These are phyloP conservation scores for Yamadazyma pseudoaaseri DNA, from an alignment of 1,139 yeast genomes.

Conservation along the genomic window DNA sequence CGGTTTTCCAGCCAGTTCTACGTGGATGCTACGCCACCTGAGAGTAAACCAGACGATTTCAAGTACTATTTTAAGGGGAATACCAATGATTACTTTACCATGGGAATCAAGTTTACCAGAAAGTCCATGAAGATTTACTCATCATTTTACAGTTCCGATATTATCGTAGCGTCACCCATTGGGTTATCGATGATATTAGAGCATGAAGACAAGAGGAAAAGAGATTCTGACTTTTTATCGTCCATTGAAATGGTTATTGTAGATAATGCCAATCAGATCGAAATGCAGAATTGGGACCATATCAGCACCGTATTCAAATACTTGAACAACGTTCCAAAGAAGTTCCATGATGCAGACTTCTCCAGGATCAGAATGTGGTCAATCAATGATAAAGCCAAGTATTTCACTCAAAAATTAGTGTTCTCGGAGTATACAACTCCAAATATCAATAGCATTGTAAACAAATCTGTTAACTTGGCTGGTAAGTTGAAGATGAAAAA, in stretches of 20 bases:
- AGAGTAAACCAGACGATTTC: constrained; percentile 79
- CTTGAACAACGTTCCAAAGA: constrained; percentile 72
- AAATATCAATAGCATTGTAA: constrained; percentile 65
- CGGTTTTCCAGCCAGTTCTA: constrained; percentile 72
- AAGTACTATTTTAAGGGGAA: constrained; percentile 80
- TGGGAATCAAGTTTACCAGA: constrained; percentile 87
- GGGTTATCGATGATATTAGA: constrained; percentile 83
- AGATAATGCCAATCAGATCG: constrained; percentile 83
- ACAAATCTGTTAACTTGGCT: constrained; percentile 58
- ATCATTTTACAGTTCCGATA: constrained; percentile 80
- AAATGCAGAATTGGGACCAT: constrained; percentile 95
- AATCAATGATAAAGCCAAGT: constrained; percentile 76
- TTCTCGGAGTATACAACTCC: constrained; percentile 80
- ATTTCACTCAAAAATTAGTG: constrained; percentile 74
- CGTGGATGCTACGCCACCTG: constrained; percentile 52
- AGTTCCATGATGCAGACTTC: constrained; percentile 84
- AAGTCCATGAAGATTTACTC: constrained; percentile 82
- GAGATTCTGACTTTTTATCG: constrained; percentile 72
- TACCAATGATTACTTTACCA: constrained; percentile 85
- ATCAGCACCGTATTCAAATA: constrained; percentile 68
- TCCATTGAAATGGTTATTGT: constrained; percentile 80
- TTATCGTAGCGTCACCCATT: constrained; percentile 87
- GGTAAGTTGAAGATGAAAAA: constrained; percentile 65
- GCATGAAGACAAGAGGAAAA: constrained; percentile 56
- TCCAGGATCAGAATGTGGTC: constrained; percentile 92